A percentile compares a stretch with the other conserved stretches of the same genome.
phyloP scores from a whole-genome alignment of 2,329 filamentous ascomycete genomes.

The Paecilomyces dactylethromorphus region DNA sequence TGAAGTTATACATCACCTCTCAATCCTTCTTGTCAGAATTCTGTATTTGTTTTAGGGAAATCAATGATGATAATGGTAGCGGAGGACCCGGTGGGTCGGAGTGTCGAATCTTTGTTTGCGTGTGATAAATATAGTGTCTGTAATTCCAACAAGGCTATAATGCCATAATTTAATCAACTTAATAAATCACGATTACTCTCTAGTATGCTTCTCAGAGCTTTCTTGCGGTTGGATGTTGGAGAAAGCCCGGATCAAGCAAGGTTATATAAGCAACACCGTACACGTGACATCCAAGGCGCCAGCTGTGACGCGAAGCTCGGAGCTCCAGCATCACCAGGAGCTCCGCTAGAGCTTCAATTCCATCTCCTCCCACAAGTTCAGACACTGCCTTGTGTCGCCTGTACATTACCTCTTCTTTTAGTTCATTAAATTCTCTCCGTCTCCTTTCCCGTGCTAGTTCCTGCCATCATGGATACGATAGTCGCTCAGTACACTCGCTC shows the following conservation, averaged over 20 bases:
- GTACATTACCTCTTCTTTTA: constrained; percentile 4
- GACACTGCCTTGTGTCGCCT: neutral
- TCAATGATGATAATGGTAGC: neutral
- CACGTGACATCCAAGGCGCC: constrained; percentile 26
- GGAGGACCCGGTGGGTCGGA: neutral
- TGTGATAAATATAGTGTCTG: neutral
- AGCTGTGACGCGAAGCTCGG: constrained; percentile 28
- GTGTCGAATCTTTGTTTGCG: neutral
- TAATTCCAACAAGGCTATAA: neutral
- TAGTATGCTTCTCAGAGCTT: neutral
- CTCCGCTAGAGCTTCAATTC: constrained; percentile 13
- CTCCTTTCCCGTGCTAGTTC: neutral
- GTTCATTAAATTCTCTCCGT: constrained; percentile 7
- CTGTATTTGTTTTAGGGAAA: neutral
- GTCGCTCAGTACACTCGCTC: constrained; percentile 86
- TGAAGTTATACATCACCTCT: neutral
- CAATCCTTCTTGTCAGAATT: neutral
- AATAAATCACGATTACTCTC: neutral
- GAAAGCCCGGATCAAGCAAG: neutral
- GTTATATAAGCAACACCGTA: neutral
- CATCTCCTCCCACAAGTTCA: neutral
- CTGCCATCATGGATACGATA: constrained; percentile 72
- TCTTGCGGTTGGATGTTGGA: neutral
- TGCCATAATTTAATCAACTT: neutral
- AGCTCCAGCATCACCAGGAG: constrained; percentile 21